Evolutionary conservation across 257 asterid genomes (phyloP), one percentile per base, ranked within the genome.

Genomic region (Verbascum thapsus): DNA sequence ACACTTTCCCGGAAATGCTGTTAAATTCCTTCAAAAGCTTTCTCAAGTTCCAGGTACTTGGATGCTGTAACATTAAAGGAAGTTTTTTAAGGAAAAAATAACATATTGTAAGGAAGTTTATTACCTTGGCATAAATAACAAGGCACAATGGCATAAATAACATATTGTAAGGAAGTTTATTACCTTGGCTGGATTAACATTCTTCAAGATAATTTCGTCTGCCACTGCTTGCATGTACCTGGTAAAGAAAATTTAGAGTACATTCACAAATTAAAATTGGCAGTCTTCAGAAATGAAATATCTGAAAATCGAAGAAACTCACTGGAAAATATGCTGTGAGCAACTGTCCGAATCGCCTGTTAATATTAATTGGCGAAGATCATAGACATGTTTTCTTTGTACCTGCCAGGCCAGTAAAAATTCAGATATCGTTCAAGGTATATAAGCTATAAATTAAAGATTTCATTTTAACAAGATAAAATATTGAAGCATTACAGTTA

Each of bases 171-270:
- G 64, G 53, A 58, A 61, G 71, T 50, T 47, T 23, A 73, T 66
- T 52, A 89, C 97, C 95, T 85, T 89, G 40, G 78, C 63, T 8
- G 96, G 95, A 84, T 90, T 77, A 40, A 78, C 91, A 69, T 76
- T 79, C 66, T 76, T 84, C 64, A 82, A 76, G 68, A 94, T 68
- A 56, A 94, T 80, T 71, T 94, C 99, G 78, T 88, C 86, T 42
- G 81, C 88, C 72, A 87, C 95, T 55, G 96, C 99, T 82, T 94
- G 99, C 91, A 94, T 94, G 85, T 87, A 90, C 85, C 99, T 92
- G 5, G 5, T 26, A 63, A 52, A 72, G 40, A 61, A 10, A 71
- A 54, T 59, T 45, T 50, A 42, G 37, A 77, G 45, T 56, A 22
- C 35, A 43, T 18, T 58, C n/a, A 49, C 56, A 30, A 65, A 61